A percentile compares a stretch with the other conserved stretches of the same genome.
Conservation (phyloP, 805 yeast species). For the Candida caryicola region DNA sequence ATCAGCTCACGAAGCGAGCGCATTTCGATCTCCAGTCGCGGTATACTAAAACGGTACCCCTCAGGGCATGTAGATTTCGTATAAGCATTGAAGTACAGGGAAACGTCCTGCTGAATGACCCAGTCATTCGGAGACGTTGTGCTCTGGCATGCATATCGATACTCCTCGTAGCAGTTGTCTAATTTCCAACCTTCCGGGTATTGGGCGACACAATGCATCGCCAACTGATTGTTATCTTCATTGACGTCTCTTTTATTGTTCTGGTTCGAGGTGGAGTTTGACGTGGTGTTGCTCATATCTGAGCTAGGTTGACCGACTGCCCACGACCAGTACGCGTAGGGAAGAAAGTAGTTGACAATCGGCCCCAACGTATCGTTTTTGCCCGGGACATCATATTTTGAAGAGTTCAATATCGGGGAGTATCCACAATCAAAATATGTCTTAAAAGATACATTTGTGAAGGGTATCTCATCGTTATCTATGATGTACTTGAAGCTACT, state of each 20-base stretch:
- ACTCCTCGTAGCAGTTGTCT: constrained; percentile 58
- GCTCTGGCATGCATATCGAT: constrained; percentile 56
- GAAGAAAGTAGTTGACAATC: constrained; percentile 25
- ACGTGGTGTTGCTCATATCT: no score
- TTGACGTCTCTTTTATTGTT: not conserved
- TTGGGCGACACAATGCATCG: constrained; percentile 40
- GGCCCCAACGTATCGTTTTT: constrained; percentile 19
- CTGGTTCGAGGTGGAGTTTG: not conserved
- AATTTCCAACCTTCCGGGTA: constrained; percentile 57
- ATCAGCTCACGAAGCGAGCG: constrained; percentile 29
- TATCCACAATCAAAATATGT: constrained; percentile 54
- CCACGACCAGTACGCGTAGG: constrained; percentile 72
- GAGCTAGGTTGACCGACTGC: constrained; percentile 54
- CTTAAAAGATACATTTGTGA: constrained; percentile 35
- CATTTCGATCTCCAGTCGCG: constrained; percentile 36
- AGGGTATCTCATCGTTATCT: constrained; percentile 37
- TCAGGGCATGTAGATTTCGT: constrained; percentile 29
- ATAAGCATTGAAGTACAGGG: constrained; percentile 45
- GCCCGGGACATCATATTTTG: constrained; percentile 13
- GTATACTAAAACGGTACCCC: constrained; percentile 31
- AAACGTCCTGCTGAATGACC: constrained; percentile 24
- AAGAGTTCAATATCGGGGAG: constrained; percentile 58
- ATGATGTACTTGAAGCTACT: constrained; percentile 27
- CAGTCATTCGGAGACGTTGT: constrained; percentile 40
- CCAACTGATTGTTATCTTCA: constrained; percentile 1